Base-by-base conservation (phyloP, 2,329 filamentous ascomycete species). In the Xylaria hypoxylon region DNA sequence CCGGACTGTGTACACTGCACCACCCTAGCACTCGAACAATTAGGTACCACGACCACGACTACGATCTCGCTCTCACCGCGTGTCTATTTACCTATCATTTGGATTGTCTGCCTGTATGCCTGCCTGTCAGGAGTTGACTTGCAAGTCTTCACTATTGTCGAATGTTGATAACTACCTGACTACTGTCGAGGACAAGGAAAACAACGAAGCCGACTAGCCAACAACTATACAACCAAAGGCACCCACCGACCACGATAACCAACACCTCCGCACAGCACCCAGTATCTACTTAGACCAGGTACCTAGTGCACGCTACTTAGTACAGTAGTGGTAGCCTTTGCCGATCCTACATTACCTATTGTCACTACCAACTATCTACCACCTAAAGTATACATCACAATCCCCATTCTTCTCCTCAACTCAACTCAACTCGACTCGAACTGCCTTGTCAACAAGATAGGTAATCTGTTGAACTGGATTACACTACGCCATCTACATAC, bases 311-410 rank as follows among this genome's bases (percentile, higher is more conserved):
- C n/a, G n/a, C n/a, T n/a, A n/a, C n/a, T n/a, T n/a, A n/a, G 48
- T 35, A n/a, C 31, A 28, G 28, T 17, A 42, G 52, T 28, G 24
- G 50, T 57, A 58, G 57, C 52, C 52, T 33, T 58, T 44, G 67
- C 52, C 44, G 67, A 68, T 67, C 59, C 57, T 35, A 44, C 56
- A 62, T 52, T 56, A n/a, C n/a, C n/a, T n/a, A 58, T n/a, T 47
- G 50, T 35, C 55, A 40, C 53, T 59, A 19, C 45, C 13, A 48
- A 57, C 24, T 24, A 5, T 8, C 6, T 59, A 8, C 51, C 15
- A 42, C 51, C 17, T 33, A 22, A 28, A 55, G 17, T 38, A 44
- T 19, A 50, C 56, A 59, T 45, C 42, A 38, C 51, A 51, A 44
- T n/a, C 63, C 28, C 45, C 44, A 19, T 62, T 65, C 61, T 62